Evolutionary conservation across 2,329 filamentous ascomycete genomes (phyloP).

Genomic region (Bimuria novae-zelandiae): DNA sequence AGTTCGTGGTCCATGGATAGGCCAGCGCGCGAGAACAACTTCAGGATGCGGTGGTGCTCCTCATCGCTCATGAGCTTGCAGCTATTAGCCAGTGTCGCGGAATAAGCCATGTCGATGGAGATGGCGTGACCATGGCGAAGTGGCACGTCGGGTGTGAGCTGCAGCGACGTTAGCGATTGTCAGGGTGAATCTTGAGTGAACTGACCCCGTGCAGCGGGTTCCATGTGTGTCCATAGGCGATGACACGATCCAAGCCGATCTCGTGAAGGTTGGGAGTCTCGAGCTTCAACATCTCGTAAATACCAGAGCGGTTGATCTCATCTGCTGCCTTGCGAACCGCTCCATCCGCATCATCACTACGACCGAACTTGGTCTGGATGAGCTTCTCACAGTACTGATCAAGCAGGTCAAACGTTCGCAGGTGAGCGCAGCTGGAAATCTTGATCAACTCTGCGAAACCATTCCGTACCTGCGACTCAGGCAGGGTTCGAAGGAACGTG

Average conservation of each 20-base stretch:
- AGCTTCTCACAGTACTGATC: constrained; percentile 72
- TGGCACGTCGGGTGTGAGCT: constrained; percentile 69
- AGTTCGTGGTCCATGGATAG: constrained; percentile 72
- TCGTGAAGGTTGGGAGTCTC: constrained; percentile 76
- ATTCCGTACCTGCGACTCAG: constrained; percentile 70
- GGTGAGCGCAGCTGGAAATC: constrained; percentile 72
- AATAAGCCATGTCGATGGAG: constrained; percentile 77
- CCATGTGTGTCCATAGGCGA: constrained; percentile 77
- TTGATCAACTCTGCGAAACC: constrained; percentile 78
- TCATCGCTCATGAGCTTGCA: constrained; percentile 64
- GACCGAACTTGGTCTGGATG: constrained; percentile 68
- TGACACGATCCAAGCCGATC: constrained; percentile 72
- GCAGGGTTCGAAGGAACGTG: constrained; percentile 70
- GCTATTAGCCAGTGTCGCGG: constrained; percentile 67
- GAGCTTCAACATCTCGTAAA: constrained; percentile 73
- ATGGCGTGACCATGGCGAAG: constrained; percentile 75
- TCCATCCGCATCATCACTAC: constrained; percentile 58
- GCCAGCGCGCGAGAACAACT: constrained; percentile 70
- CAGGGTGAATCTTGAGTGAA: background rate
- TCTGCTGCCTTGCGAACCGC: constrained; percentile 67
- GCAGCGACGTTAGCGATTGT: constrained; percentile 12
- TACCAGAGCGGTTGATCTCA: constrained; percentile 69
- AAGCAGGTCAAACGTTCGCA: constrained; percentile 67
- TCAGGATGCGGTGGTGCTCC: constrained; percentile 67
- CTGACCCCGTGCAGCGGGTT: constrained; percentile 65